A percentile compares a stretch with the other conserved stretches of the same genome.
Evolutionary conservation across 768 basidiomycete genomes (phyloP).

Genomic region (Leccinum truebloodii): DNA sequence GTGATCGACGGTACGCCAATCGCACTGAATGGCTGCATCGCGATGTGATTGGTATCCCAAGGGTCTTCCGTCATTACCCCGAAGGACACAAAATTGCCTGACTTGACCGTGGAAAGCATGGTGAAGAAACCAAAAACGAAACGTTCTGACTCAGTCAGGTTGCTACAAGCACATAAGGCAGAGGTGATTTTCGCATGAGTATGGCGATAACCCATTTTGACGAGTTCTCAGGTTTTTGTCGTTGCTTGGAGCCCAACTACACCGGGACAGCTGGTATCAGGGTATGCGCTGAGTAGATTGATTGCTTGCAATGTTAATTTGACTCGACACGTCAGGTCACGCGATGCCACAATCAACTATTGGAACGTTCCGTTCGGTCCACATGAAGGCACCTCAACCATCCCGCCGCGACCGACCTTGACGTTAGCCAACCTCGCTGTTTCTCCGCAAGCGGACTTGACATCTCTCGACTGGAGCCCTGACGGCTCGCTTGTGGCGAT

Average conservation of each 20-base stretch:
- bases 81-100: constrained; percentile 24
- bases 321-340: constrained; percentile 50
- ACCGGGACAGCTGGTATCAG: constrained; percentile 64
- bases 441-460: constrained; percentile 59
- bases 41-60: constrained; percentile 10
- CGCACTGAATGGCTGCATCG: constrained; percentile 30
- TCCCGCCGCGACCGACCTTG: constrained; percentile 36
- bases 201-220: constrained; percentile 7
- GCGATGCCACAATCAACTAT: constrained; percentile 71
- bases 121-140: constrained; percentile 39
- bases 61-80: constrained; percentile 11
- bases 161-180: constrained; percentile 59
- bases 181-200: constrained; percentile 44
- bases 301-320: constrained; percentile 2
- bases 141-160: constrained; percentile 41
- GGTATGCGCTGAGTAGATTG: constrained; percentile 45
- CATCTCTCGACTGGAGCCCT: constrained; percentile 74
- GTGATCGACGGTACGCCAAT: constrained; percentile 41
- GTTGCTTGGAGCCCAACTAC: constrained; percentile 76
- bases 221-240: constrained; percentile 67
- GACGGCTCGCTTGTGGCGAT: constrained; percentile 75
- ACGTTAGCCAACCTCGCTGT: constrained; percentile 52
- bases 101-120: constrained; percentile 23
- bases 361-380: constrained; percentile 61
- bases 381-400: constrained; percentile 18